phyloP scores from a whole-genome alignment of 352 stramenopile genomes.

The Globisporangium paddicum region DNA sequence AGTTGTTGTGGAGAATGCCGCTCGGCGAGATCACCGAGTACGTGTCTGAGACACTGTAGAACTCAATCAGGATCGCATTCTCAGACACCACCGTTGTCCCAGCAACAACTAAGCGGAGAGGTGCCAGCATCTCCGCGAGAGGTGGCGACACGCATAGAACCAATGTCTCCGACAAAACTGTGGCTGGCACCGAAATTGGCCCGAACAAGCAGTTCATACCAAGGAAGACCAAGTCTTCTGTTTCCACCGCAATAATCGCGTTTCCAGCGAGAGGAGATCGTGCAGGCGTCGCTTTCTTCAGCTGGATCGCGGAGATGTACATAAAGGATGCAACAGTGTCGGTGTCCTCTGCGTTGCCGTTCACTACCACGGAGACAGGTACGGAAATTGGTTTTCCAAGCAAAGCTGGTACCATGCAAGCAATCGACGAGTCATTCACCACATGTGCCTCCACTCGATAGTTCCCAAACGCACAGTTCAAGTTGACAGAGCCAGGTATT shows the following conservation, averaged over 20 bases:
- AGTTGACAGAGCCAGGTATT: background rate
- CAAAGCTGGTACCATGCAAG: conserved; percentile 22
- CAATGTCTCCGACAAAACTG: conserved; percentile 10
- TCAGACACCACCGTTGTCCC: conserved; percentile 20
- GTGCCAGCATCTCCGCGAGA: conserved; percentile 9
- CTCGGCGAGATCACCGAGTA: conserved; percentile 20
- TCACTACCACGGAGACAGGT: conserved; percentile 14
- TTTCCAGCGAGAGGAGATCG: conserved; percentile 8
- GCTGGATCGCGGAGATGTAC: conserved; percentile 11
- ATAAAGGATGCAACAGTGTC: conserved; percentile 8
- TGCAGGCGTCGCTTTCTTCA: conserved; percentile 1
- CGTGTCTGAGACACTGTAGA: conserved; percentile 11
- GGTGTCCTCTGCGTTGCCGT: background rate
- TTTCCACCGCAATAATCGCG: conserved; percentile 14
- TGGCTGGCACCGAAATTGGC: conserved; percentile 14
- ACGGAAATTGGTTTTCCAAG: conserved; percentile 18
- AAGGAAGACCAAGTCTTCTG: conserved; percentile 8
- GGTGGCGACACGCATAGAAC: conserved; percentile 31
- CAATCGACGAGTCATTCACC: conserved; percentile 21
- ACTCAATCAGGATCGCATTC: conserved; percentile 36
- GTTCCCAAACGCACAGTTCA: conserved; percentile 31
- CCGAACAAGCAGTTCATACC: conserved; percentile 38
- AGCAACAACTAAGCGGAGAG: conserved; percentile 24
- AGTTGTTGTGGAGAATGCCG: conserved; percentile 26
- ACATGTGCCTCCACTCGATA: conserved; percentile 11